These are phyloP conservation scores for Sporothrix euskadiensis DNA, from an alignment of 2,329 filamentous ascomycete species.

Conservation along the genomic window DNA sequence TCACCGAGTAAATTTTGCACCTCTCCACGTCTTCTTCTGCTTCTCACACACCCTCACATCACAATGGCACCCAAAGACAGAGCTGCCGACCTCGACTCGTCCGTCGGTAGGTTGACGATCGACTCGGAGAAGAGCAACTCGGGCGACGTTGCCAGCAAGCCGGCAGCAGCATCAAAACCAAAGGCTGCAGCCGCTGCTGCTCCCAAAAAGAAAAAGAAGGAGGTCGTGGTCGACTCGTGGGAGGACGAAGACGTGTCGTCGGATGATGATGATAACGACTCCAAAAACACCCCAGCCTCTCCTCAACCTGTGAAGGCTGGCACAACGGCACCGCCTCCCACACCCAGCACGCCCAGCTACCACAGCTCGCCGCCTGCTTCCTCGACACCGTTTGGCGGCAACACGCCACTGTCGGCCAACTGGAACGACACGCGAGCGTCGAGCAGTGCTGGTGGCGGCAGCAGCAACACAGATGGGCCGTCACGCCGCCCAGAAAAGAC, in stretches of 20 bases:
- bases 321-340: constrained; percentile 62
- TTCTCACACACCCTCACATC: neutral
- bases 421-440: constrained; percentile 1
- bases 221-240: constrained; percentile 69
- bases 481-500: constrained; percentile 77
- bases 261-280: constrained; percentile 43
- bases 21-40: too few species aligned
- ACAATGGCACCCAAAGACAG: constrained; percentile 29
- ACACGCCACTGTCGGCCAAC: constrained; percentile 12
- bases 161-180: neutral
- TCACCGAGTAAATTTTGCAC: too few species aligned
- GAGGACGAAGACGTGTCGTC: constrained; percentile 66
- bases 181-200: neutral
- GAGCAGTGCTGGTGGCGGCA: neutral
- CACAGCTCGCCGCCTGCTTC: constrained; percentile 26
- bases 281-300: constrained; percentile 30
- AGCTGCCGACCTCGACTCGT: constrained; percentile 29
- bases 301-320: constrained; percentile 29
- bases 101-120: constrained; percentile 39
- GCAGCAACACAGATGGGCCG: constrained; percentile 17
- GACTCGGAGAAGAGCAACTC: constrained; percentile 34
- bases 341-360: constrained; percentile 60
- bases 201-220: constrained; percentile 37
- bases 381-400: constrained; percentile 10
- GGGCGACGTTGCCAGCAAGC: neutral